These are phyloP conservation scores for Umbellularia californica DNA, from an alignment of 164 flowering plant genomes.

Conservation along the genomic window DNA sequence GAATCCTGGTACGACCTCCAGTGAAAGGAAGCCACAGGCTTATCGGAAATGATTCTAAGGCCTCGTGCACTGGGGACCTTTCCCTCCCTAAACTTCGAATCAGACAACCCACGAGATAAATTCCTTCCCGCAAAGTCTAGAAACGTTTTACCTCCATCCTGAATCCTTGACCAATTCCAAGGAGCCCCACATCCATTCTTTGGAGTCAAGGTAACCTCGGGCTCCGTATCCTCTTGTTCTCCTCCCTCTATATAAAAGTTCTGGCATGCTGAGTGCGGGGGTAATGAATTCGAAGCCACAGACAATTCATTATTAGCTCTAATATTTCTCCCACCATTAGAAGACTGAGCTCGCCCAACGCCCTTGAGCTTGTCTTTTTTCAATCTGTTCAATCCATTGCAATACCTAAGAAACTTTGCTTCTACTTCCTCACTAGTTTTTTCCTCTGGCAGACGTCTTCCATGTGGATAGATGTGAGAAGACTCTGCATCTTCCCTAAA, in stretches of 20 bases:
- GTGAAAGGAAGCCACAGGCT: constrained; percentile 43
- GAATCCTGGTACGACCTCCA: constrained; percentile 54
- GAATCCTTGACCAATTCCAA: constrained; percentile 98
- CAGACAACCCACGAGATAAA: constrained; percentile 87
- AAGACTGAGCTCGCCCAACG: constrained; percentile 43
- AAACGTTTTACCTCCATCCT: constrained; percentile 75
- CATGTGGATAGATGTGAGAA: constrained; percentile 39
- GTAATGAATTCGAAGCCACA: constrained; percentile 77
- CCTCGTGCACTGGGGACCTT: constrained; percentile 31
- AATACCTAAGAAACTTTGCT: constrained; percentile 29
- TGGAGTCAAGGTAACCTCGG: constrained; percentile 53
- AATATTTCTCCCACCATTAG: constrained; percentile 37
- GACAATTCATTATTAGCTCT: constrained; percentile 62
- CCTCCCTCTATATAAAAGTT: constrained; percentile 37
- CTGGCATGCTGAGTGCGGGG: constrained; percentile 34
- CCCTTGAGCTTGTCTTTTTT: constrained; percentile 69
- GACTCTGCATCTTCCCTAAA: constrained; percentile 61
- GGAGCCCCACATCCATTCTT: constrained; percentile 93
- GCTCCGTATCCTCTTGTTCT: constrained; percentile 35
- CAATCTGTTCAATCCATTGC: constrained; percentile 37
- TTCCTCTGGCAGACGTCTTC: constrained; percentile 20
- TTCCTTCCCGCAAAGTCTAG: constrained; percentile 96
- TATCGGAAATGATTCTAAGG: constrained; percentile 29
- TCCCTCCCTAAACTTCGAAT: constrained; percentile 54
- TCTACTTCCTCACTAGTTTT: constrained; percentile 34